Percentiles rank a stretch among this genome's conserved stretches.
Evolutionary conservation across 2,329 filamentous ascomycete species (phyloP).

Genomic region (Metarhizium guizhouense): DNA sequence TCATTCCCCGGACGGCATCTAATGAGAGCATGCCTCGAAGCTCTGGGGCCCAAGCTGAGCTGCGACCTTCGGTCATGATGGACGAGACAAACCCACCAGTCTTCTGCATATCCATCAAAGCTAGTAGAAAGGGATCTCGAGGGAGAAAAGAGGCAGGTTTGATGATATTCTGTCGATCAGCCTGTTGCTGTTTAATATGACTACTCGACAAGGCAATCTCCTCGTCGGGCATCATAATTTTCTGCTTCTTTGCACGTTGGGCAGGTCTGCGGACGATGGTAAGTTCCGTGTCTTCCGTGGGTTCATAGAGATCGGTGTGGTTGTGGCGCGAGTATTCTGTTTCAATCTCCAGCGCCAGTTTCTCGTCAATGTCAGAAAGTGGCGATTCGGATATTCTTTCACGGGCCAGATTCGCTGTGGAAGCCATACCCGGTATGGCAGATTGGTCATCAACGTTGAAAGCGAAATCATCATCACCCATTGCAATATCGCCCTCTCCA

Average conservation of each 20-base stretch:
- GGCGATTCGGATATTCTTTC: slow-evolving; percentile 61
- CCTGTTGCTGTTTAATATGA: slow-evolving; percentile 79
- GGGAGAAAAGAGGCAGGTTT: slow-evolving; percentile 77
- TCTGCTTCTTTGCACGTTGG: slow-evolving; percentile 67
- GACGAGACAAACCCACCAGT: slow-evolving; percentile 82
- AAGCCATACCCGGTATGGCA: slow-evolving; percentile 38
- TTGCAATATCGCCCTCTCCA: slow-evolving; percentile 54
- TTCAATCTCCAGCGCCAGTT: slow-evolving; percentile 50
- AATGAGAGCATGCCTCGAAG: slow-evolving; percentile 86
- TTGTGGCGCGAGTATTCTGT: slow-evolving; percentile 45
- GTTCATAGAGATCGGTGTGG: slow-evolving; percentile 53
- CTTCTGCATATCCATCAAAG: slow-evolving; percentile 85
- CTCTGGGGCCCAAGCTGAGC: slow-evolving; percentile 81
- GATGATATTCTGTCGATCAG: slow-evolving; percentile 77
- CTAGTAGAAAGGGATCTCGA: slow-evolving; percentile 76
- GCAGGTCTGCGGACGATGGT: slow-evolving; percentile 58
- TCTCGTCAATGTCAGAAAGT: slow-evolving; percentile 60
- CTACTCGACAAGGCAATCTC: slow-evolving; percentile 67
- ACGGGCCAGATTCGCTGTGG: slow-evolving; percentile 40
- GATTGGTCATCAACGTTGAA: slow-evolving; percentile 54
- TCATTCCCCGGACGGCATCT: slow-evolving; percentile 65
- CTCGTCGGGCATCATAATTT: slow-evolving; percentile 71
- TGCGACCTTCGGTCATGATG: slow-evolving; percentile 73
- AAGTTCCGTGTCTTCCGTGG: slow-evolving; percentile 45
- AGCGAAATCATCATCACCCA: slow-evolving; percentile 56